Conservation (phyloP, 2,329 filamentous ascomycete species). For the Amauroascus niger region DNA sequence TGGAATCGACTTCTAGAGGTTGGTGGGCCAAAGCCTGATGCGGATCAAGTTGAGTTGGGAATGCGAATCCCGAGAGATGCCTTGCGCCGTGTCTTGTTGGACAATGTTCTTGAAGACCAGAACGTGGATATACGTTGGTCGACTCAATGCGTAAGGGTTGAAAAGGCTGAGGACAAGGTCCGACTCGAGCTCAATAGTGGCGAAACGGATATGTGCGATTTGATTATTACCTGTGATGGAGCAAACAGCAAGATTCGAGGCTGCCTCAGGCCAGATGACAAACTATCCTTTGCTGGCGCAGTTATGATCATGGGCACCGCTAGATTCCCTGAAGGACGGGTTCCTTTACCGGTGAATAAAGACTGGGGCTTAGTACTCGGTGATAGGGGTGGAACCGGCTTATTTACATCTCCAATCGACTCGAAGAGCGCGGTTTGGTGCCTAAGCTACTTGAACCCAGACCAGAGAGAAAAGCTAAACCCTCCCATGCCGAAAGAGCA, state of each 20-base stretch:
- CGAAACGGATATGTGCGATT: conserved; percentile 22
- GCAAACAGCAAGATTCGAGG: conserved; percentile 37
- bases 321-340: conserved; percentile 24
- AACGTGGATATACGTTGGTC: conserved; percentile 16
- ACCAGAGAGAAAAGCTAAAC: conserved; percentile 12
- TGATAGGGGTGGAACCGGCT: conserved; percentile 30
- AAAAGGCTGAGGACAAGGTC: conserved; percentile 11
- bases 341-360: conserved; percentile 26
- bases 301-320: conserved; percentile 34
- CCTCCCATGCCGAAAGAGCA: conserved; percentile 15
- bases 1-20: conserved; percentile 11
- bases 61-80: conserved; percentile 18
- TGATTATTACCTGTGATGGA: conserved; percentile 41
- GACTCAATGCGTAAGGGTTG: conserved; percentile 10
- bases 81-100: conserved; percentile 16
- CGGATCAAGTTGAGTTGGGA: conserved; percentile 1
- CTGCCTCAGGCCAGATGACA: conserved; percentile 33
- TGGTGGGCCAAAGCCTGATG: not conserved
- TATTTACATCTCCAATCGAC: conserved; percentile 41
- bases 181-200: conserved; percentile 12
- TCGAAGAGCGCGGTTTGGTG: conserved; percentile 36
- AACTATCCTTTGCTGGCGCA: conserved; percentile 34
- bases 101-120: conserved; percentile 20
- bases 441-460: conserved; percentile 26
- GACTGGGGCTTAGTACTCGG: conserved; percentile 39